Percentiles rank a stretch among this genome's conserved stretches.
phyloP scores from a whole-genome alignment of 331 rosid genomes.

The Saraca asoca region DNA sequence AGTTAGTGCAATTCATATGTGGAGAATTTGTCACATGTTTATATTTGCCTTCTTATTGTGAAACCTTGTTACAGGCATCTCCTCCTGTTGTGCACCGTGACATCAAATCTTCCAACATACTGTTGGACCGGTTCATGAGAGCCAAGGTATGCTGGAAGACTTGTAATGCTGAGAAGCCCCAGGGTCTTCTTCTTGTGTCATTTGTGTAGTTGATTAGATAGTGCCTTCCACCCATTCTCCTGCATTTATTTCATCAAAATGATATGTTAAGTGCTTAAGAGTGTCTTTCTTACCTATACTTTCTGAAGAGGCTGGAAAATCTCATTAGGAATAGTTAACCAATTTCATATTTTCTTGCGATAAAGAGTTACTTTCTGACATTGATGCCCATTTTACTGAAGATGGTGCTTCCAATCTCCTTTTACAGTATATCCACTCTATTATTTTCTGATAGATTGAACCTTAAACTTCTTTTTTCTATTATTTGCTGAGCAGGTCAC shows the following conservation, averaged over 20 bases:
- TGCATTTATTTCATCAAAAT: constrained; percentile 21
- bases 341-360: background rate
- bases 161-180: background rate
- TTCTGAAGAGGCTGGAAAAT: background rate
- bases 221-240: background rate
- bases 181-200: too few relatives aligned
- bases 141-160: constrained; percentile 39
- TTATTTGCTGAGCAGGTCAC: constrained; percentile 42
- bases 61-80: constrained; percentile 42
- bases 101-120: constrained; percentile 51
- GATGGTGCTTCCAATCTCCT: constrained; percentile 17
- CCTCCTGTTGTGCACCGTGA: constrained; percentile 58
- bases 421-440: background rate
- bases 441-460: background rate
- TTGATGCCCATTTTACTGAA: constrained; percentile 11
- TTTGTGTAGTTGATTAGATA: too few relatives aligned
- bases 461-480: background rate
- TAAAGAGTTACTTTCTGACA: constrained; percentile 1
- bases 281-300: background rate
- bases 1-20: constrained; percentile 7
- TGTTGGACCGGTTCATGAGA: constrained; percentile 45
- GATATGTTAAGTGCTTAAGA: background rate
- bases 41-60: constrained; percentile 20
- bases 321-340: background rate
- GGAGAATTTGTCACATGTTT: constrained; percentile 22